Evolutionary conservation across 257 asterid species (phyloP).

Genomic region (Datura wrightii): DNA sequence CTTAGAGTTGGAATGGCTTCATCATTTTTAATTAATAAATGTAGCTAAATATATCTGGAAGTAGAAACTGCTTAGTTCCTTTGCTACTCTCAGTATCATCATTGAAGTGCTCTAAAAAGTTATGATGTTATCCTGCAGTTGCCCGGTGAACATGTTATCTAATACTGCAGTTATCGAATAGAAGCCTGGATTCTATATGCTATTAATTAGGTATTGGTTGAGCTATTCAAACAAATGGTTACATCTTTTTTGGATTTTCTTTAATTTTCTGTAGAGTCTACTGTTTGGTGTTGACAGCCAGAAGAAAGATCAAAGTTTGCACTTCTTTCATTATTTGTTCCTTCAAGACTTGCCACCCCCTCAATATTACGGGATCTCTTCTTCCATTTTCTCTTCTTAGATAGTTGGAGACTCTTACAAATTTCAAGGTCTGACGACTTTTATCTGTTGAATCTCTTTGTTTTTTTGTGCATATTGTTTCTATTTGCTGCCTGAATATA

Average conservation of each 20-base stretch:
- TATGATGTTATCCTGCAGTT: background rate
- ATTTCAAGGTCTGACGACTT: background rate
- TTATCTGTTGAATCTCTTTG: conserved; percentile 9
- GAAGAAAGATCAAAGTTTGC: background rate
- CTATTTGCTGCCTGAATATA: conserved; percentile 8
- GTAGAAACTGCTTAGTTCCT: background rate
- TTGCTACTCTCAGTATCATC: background rate
- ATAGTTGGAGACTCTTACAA: background rate
- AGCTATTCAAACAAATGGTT: background rate
- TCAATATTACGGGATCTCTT: background rate
- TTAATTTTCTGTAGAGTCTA: background rate
- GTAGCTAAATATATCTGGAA: background rate
- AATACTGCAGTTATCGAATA: background rate
- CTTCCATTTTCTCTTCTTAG: conserved; percentile 9
- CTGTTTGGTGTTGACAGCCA: background rate
- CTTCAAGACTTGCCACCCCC: conserved; percentile 1
- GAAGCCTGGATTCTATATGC: background rate
- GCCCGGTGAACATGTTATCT: background rate
- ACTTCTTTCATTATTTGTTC: background rate
- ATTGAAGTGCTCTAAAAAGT: background rate
- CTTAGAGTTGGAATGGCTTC: background rate
- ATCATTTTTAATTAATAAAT: background rate
- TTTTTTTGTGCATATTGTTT: background rate
- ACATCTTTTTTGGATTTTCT: background rate
- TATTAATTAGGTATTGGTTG: conserved; percentile 8